Percentiles rank a stretch among this genome's conserved stretches.
Evolutionary conservation across 176 grass and related monocot species (phyloP).

Genomic region (Secale cereale): DNA sequence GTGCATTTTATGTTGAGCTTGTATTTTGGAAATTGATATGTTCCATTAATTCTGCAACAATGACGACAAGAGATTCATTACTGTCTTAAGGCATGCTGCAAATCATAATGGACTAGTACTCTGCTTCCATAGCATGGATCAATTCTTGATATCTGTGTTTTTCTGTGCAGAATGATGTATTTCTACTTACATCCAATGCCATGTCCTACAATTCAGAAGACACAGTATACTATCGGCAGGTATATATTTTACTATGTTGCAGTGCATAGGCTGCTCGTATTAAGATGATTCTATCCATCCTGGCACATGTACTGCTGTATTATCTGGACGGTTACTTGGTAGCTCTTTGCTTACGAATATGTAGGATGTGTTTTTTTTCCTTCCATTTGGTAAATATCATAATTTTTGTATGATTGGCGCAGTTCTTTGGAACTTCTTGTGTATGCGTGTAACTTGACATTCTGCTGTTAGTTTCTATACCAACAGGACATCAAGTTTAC

Average conservation of each 20-base stretch:
- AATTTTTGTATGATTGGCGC: not conserved
- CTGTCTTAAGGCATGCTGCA: conserved; percentile 1
- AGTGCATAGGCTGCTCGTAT: not conserved
- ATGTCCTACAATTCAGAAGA: conserved; percentile 81
- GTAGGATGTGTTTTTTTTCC: not conserved
- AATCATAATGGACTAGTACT: not conserved
- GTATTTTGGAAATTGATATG: conserved; percentile 18
- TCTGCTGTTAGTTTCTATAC: not conserved
- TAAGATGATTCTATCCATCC: not conserved
- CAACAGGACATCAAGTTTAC: not conserved
- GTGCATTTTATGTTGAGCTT: not conserved
- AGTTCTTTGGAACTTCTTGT: not conserved
- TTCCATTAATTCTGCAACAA: not conserved
- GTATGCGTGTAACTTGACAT: not conserved
- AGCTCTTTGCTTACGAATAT: not conserved
- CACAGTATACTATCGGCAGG: conserved; percentile 71
- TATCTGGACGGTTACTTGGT: not conserved
- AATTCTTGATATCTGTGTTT: not conserved
- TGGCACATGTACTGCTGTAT: not conserved
- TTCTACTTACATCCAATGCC: conserved; percentile 73
- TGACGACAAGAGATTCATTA: not conserved
- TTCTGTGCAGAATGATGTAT: conserved; percentile 63
- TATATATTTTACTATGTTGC: conserved; percentile 25
- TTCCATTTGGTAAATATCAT: not conserved
- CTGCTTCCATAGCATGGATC: not conserved